Base-by-base conservation (phyloP, 345 rosid genomes). In the Camelina hispida region DNA sequence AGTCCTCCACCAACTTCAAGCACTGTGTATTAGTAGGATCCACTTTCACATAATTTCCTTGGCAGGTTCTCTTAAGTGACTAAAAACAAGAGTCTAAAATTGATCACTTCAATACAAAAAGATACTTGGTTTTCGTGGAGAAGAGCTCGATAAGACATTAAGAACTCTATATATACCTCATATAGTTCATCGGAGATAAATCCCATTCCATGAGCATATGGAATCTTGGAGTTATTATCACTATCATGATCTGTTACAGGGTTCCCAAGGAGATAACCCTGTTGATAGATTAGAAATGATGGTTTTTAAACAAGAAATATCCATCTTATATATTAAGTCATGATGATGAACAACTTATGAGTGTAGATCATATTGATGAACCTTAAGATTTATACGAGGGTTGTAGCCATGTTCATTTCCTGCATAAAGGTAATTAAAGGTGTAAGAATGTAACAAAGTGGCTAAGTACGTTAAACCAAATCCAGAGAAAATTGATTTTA, bases 231-330 rank as follows among this genome's bases (percentile, higher is more conserved):
- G 81, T 89, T 87, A 6, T 2, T 0, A 46, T 89, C 97, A 3
- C 0, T 3, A 9, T 14, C 34, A 5, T 1, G 1, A 7, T 78
- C 75, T 13, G 91, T 84, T 12, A 0, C 0, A 4, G 93, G 85
- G 73, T 89, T 91, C 14, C 95, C 95, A 38, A 89, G 78, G n/a
- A 89, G 13, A 79, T 82, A 89, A 59, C 95, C 97, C 93, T 88
- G 70, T 53, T 23, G 42, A n/a, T 71, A 48, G n/a, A n/a, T n/a
- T n/a, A n/a, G 16, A 18, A 50, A 44, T 47, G 35, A 59, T 34
- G 16, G 2, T 17, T 43, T 47, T 48, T 2, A 6, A 44, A 16
- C 14, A 55, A 23, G 4, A 52, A 35, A 55, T 56, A 6, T 7
- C n/a, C 9, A 22, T 51, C 0, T 2, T 17, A 32, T 48, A 13